These are phyloP conservation scores for Tetrahymena borealis DNA, from an alignment of 73 alveolate species.

Conservation along the genomic window DNA sequence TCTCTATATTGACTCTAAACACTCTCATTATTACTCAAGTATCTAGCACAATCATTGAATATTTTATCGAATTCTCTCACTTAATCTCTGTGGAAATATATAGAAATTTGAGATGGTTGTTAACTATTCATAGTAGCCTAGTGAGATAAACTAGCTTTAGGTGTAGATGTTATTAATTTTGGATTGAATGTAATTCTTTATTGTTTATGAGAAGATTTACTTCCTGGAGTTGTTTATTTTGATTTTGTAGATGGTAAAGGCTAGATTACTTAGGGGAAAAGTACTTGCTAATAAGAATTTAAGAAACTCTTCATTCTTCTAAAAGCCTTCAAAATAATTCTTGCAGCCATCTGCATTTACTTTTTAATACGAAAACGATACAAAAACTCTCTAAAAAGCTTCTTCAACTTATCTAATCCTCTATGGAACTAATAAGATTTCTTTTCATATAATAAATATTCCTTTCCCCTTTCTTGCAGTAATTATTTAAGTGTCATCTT, in stretches of 20 bases:
- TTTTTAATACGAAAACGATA: background rate
- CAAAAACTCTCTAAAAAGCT: background rate
- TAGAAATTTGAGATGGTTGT: too few species aligned
- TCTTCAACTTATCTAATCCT: background rate
- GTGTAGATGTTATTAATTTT: too few species aligned
- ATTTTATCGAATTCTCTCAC: background rate
- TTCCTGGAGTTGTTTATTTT: background rate
- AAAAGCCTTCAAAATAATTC: background rate
- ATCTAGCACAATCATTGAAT: background rate
- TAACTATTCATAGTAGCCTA: too few species aligned
- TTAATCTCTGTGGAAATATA: background rate
- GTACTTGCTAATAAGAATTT: background rate
- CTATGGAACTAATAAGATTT: background rate
- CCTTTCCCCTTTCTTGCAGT: background rate
- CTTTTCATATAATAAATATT: background rate
- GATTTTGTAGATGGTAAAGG: background rate
- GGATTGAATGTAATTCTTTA: too few species aligned
- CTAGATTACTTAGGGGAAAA: background rate
- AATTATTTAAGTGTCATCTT: background rate
- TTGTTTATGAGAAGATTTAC: background rate
- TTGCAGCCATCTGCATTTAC: background rate
- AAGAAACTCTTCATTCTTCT: background rate
- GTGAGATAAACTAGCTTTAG: too few species aligned
- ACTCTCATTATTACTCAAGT: background rate
- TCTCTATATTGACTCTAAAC: background rate